A percentile compares a stretch with the other conserved stretches of the same genome.
phyloP scores from a whole-genome alignment of 2,329 filamentous ascomycete genomes.

The Thelonectria rubi region DNA sequence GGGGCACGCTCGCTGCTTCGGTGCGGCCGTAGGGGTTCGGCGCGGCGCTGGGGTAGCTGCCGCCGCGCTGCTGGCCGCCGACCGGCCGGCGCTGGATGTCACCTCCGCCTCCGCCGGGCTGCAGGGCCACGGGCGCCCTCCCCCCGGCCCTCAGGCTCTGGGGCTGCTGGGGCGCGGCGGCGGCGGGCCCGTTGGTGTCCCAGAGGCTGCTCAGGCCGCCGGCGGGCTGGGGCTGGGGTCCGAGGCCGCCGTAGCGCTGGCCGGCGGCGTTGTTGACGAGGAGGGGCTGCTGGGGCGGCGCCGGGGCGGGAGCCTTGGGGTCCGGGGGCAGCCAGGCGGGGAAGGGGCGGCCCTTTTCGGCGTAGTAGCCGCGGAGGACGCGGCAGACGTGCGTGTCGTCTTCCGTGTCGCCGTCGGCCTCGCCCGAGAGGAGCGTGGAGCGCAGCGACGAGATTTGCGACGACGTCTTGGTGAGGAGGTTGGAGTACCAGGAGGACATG shows the following conservation, averaged over 20 bases:
- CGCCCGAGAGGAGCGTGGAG: slow-evolving; percentile 73
- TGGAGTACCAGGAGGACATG: slow-evolving; percentile 86
- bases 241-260: slow-evolving; percentile 61
- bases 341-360: slow-evolving; percentile 82
- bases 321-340: slow-evolving; percentile 91
- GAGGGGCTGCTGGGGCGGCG: slow-evolving; percentile 60
- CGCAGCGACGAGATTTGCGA: slow-evolving; percentile 72
- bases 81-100: slow-evolving; percentile 49
- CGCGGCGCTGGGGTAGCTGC: slow-evolving; percentile 72
- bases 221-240: slow-evolving; percentile 43
- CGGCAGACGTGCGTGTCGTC: slow-evolving; percentile 96
- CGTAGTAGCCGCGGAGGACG: slow-evolving; percentile 91
- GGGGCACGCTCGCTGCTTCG: slow-evolving; percentile 41
- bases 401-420: slow-evolving; percentile 76
- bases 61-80: slow-evolving; percentile 50
- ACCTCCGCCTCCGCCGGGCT: slow-evolving; percentile 42
- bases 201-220: slow-evolving; percentile 65
- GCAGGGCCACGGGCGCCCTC: slow-evolving; percentile 45
- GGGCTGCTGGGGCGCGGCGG: slow-evolving; percentile 47
- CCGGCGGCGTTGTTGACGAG: slow-evolving; percentile 62
- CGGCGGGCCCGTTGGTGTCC: slow-evolving; percentile 56
- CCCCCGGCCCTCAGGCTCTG: slow-evolving; percentile 59
- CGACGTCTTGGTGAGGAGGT: slow-evolving; percentile 71
- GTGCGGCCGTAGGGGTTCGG: slow-evolving; percentile 24
- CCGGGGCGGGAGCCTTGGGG: slow-evolving; percentile 71